Evolutionary conservation across 2,329 filamentous ascomycete genomes (phyloP).

Genomic region (Aspergillus chevalieri): DNA sequence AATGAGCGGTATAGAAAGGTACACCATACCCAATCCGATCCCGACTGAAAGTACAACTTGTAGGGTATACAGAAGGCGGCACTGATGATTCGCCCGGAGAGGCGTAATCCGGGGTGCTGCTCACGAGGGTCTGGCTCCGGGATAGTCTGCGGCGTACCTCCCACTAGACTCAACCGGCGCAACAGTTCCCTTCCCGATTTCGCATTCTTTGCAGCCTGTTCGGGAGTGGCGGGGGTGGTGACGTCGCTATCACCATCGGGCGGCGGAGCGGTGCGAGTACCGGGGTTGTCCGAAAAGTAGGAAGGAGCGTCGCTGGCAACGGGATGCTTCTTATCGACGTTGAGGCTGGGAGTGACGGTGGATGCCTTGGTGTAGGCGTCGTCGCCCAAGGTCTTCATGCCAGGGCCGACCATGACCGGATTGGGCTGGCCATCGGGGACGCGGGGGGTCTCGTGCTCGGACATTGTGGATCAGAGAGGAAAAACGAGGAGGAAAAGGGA

Average conservation of each 20-base stretch:
- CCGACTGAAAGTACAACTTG: constrained; percentile 48
- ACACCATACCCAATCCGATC: constrained; percentile 50
- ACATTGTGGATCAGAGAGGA: constrained; percentile 15
- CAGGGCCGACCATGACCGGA: constrained; percentile 24
- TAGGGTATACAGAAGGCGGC: constrained; percentile 60
- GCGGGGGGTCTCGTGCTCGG: constrained; percentile 17
- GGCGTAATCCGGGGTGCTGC: constrained; percentile 51
- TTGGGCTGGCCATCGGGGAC: constrained; percentile 25
- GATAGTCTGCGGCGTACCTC: constrained; percentile 32
- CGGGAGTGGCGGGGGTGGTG: constrained; percentile 26
- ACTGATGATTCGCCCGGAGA: constrained; percentile 59
- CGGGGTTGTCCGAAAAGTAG: constrained; percentile 24
- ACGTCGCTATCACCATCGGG: constrained; percentile 3
- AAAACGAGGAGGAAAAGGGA: constrained; percentile 2
- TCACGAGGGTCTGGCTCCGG: constrained; percentile 49
- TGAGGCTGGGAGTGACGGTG: constrained; percentile 22
- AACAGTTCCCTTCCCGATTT: constrained; percentile 47
- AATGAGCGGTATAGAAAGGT: background rate
- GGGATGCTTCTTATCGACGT: constrained; percentile 15
- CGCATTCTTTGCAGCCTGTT: constrained; percentile 40
- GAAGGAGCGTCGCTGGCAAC: constrained; percentile 18
- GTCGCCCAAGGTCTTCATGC: constrained; percentile 19
- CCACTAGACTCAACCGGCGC: constrained; percentile 46
- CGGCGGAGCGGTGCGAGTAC: constrained; percentile 12
- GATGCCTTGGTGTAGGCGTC: constrained; percentile 23